These are phyloP conservation scores for Tremellales sp. DNA, from an alignment of 1,284 basidiomycete species.

Conservation along the genomic window DNA sequence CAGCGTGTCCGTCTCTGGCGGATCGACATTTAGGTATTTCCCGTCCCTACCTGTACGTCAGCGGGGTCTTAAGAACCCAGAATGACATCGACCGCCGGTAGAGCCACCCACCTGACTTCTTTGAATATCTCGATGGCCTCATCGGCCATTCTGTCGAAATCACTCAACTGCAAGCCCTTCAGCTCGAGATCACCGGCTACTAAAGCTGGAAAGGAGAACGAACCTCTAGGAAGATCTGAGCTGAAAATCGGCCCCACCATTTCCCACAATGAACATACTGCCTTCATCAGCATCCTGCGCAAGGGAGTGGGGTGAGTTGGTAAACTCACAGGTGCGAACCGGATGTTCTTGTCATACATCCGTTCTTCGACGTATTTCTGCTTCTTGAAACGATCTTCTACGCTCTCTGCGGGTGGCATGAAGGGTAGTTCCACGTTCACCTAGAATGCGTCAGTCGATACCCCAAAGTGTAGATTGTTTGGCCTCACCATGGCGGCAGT, in stretches of 20 bases:
- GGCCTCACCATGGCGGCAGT: conserved; percentile 69
- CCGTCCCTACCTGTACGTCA: background rate
- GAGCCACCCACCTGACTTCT: background rate
- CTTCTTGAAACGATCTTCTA: conserved; percentile 20
- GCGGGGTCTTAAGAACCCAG: background rate
- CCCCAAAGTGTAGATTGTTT: background rate
- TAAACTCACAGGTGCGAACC: conserved; percentile 26
- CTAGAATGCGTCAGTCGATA: conserved; percentile 16
- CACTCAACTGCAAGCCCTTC: background rate
- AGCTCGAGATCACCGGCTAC: background rate
- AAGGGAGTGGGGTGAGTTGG: conserved; percentile 32
- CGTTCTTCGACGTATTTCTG: conserved; percentile 26
- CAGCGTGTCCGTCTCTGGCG: background rate
- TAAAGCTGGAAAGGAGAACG: conserved; percentile 19
- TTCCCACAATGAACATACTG: conserved; percentile 56
- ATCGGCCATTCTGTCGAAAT: background rate
- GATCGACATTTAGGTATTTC: background rate
- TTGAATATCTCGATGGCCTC: background rate
- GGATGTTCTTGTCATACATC: conserved; percentile 32
- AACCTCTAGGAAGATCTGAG: conserved; percentile 71
- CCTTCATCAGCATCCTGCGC: conserved; percentile 21
- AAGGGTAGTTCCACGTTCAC: conserved; percentile 47
- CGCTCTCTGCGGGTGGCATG: conserved; percentile 18
- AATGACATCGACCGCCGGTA: too few relatives aligned
- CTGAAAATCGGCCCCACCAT: conserved; percentile 69